Base-by-base conservation (phyloP, 1,139 yeast genomes). In the Debaryomycetaceae sp. region DNA sequence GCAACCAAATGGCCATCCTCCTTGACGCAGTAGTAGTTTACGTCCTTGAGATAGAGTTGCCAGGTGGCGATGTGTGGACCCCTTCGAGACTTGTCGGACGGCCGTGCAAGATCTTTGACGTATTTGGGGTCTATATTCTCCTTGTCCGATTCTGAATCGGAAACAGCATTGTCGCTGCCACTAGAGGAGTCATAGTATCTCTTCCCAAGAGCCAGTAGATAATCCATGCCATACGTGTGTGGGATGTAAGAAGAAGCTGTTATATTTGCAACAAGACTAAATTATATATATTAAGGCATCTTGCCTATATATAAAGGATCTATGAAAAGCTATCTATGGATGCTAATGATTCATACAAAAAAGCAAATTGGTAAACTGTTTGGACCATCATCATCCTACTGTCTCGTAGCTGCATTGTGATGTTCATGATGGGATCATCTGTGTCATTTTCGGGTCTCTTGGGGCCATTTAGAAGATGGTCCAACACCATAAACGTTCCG, bases 401-500 rank as follows among this genome's bases (percentile, higher is more conserved):
- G 36, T 69, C 62, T 43, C 91, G 65, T 56, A 84, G 60, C 31
- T 60, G 59, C 35, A 63, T 49, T 5, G 84, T 81, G 1, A 75
- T 60, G 24, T 57, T 57, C 31, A 46, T 53, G 3, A 70, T 59
- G 1, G 66, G 63, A 46, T 70, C 74, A 7, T 36, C 36, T 13
- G 4, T 41, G 7, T 33, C 36, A 24, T 14, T 31, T 35, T 23
- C 29, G 36, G 36, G n/a, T 38, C 36, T 8, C 20, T n/a, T 43
- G 24, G 53, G 57, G 6, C 43, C 39, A 7, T 65, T 59, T 45
- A 46, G 45, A 50, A 37, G 13, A 52, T 81, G 78, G 57, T 87
- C 91, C 42, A 84, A 59, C 1, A 87, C 82, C 22, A 87, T 80
- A 55, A 81, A 87, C 0, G 95, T 86, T 1, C 95, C 95, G 0